Conservation (phyloP, 1,284 basidiomycete genomes). For the Sparassis latifolia region DNA sequence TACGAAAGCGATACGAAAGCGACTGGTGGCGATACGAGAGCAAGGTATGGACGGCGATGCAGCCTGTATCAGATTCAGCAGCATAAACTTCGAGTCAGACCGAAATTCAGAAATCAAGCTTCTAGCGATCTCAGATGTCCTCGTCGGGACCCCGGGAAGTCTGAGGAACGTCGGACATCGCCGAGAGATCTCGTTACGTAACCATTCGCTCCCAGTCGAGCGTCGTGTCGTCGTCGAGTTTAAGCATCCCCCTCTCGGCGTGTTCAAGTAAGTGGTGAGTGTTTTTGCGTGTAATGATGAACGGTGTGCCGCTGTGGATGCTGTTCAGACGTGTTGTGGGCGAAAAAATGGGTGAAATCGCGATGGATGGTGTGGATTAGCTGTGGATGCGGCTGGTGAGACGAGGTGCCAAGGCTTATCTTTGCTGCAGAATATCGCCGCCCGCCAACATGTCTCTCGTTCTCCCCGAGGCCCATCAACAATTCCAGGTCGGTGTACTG, state of each 20-base stretch:
- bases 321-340: background rate
- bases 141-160: no score
- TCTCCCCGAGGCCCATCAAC: slow-evolving; percentile 86
- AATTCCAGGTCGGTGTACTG: slow-evolving; percentile 72
- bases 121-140: no score
- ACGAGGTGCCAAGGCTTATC: slow-evolving; percentile 1
- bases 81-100: no score
- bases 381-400: slow-evolving; percentile 4
- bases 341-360: background rate
- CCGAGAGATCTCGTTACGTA: no score
- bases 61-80: background rate
- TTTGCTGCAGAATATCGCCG: slow-evolving; percentile 2
- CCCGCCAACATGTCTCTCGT: slow-evolving; percentile 78
- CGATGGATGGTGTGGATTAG: background rate
- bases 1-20: background rate
- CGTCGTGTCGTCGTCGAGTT: no score
- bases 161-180: no score
- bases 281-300: background rate
- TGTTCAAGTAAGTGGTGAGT: background rate
- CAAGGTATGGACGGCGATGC: background rate
- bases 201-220: no score
- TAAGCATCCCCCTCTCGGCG: background rate
- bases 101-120: no score
- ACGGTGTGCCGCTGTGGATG: no score
- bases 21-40: background rate